These are phyloP conservation scores for Colletotrichum musicola DNA, from an alignment of 2,329 filamentous ascomycete species.

Conservation along the genomic window DNA sequence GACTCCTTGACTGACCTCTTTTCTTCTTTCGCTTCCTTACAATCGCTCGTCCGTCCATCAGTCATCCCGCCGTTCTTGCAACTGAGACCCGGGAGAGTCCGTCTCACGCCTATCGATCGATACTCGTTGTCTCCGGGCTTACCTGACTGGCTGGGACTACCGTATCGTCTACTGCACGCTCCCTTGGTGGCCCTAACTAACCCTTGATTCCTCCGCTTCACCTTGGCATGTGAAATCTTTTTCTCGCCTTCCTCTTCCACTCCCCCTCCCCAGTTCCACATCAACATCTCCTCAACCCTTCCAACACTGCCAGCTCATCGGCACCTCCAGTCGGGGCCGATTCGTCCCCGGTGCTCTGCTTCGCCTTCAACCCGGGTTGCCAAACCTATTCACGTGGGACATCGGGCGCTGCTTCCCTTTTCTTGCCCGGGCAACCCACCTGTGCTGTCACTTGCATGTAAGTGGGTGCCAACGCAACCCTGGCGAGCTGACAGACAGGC, in stretches of 20 bases:
- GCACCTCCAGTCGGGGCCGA: constrained; percentile 1
- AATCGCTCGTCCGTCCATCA: background rate
- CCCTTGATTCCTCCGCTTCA: constrained; percentile 3
- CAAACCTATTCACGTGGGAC: constrained; percentile 1
- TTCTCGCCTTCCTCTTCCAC: no score
- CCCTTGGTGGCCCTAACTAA: constrained; percentile 3
- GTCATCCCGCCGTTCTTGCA: background rate
- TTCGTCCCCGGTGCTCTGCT: background rate
- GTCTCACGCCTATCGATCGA: background rate
- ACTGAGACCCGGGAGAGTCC: constrained; percentile 9
- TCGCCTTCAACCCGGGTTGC: background rate
- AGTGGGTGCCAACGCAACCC: constrained; percentile 9
- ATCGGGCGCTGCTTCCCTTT: constrained; percentile 5
- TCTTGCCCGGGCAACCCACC: constrained; percentile 6
- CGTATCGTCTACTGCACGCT: background rate
- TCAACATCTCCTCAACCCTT: background rate
- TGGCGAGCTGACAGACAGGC: constrained; percentile 4
- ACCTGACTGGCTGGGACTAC: background rate
- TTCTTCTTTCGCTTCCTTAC: constrained; percentile 3
- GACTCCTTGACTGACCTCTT: background rate
- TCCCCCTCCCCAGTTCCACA: background rate
- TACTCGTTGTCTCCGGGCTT: background rate
- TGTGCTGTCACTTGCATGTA: constrained; percentile 19
- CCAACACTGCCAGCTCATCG: constrained; percentile 7
- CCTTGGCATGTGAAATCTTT: constrained; percentile 25